Evolutionary conservation across 805 yeast genomes (phyloP), one percentile per base, ranked within the genome.

Genomic region (Tetrapisispora arboricola): DNA sequence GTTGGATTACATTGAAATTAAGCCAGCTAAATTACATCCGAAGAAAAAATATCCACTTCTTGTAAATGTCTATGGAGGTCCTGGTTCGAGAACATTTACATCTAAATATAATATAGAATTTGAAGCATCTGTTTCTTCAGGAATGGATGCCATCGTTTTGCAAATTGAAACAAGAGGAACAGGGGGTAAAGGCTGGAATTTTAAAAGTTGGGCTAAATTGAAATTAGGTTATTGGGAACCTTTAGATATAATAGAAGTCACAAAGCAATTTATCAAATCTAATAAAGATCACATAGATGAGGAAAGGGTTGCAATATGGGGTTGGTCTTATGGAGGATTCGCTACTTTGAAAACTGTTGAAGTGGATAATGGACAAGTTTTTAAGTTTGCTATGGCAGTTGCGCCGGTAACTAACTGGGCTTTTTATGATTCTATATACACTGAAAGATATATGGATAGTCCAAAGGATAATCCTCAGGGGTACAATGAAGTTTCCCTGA

Each of bases 291-390:
- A 70, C 44, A 68, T 84, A 16, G 80, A 82, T 53, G 49, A 50
- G 3, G 65, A 69, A 1, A 66, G 66, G 42, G 74, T 80, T 4
- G 84, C 86, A 0, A 70, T 83, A 29, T 84, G 92, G 88, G 94
- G 94, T 13, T 84, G 92, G 88, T 80, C 88, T 0, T 84, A 82
- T 58, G 94, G 94, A 41, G 94, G 90, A 1, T 84, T 79, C 54
- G 68, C 80, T 8, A 78, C 90, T 0, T 61, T 84, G 40, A 84
- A 84, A 56, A 80, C 88, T 0, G 55, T 83, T 26, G 94, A 84
- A 57, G 68, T 65, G 36, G 94, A 84, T 54, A 53, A 58, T 12
- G 79, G 84, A 6, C 60, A 72, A 8, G 68, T 71, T 0, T 83
- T 84, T 65, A 77, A 78, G 45, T 84, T 72, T 53, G 92, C 90